These are phyloP conservation scores for Cucurbitaria berberidis DNA, from an alignment of 2,329 filamentous ascomycete genomes.

Conservation along the genomic window DNA sequence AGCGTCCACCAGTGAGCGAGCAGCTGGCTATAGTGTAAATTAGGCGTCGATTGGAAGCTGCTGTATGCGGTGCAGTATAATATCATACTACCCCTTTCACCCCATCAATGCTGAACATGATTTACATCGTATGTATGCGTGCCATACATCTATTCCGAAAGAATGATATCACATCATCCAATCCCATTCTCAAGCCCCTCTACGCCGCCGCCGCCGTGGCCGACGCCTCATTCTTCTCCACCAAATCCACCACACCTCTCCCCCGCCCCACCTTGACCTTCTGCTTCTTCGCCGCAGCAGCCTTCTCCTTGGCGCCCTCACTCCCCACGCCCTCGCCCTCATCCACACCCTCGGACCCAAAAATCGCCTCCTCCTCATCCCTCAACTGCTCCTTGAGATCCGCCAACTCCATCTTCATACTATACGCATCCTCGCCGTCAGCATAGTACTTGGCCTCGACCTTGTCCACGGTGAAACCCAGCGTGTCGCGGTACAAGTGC, in stretches of 20 bases:
- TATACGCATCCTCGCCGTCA: constrained; percentile 94
- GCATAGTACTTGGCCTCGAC: constrained; percentile 92
- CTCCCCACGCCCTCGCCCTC: constrained; percentile 45
- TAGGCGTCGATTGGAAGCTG: too few species aligned
- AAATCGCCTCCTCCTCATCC: constrained; percentile 47
- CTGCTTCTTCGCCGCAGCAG: constrained; percentile 55
- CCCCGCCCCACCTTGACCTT: constrained; percentile 82
- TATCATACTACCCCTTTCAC: too few species aligned
- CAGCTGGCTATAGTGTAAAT: not conserved
- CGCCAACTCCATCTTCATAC: constrained; percentile 85
- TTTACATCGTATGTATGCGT: too few species aligned
- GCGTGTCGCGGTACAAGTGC: constrained; percentile 81
- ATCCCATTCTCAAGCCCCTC: not conserved
- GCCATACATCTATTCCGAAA: too few species aligned
- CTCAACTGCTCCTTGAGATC: constrained; percentile 62
- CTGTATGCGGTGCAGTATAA: too few species aligned
- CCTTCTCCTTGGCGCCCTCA: constrained; percentile 39
- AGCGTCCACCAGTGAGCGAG: too few species aligned
- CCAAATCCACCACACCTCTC: constrained; percentile 78
- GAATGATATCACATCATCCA: too few species aligned
- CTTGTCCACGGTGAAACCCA: constrained; percentile 42
- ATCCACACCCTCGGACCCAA: constrained; percentile 48
- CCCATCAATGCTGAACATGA: too few species aligned
- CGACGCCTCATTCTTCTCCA: constrained; percentile 68
- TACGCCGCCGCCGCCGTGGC: constrained; percentile 3